These are phyloP conservation scores for Triangularia setosa DNA, from an alignment of 2,329 filamentous ascomycete species.

Conservation along the genomic window DNA sequence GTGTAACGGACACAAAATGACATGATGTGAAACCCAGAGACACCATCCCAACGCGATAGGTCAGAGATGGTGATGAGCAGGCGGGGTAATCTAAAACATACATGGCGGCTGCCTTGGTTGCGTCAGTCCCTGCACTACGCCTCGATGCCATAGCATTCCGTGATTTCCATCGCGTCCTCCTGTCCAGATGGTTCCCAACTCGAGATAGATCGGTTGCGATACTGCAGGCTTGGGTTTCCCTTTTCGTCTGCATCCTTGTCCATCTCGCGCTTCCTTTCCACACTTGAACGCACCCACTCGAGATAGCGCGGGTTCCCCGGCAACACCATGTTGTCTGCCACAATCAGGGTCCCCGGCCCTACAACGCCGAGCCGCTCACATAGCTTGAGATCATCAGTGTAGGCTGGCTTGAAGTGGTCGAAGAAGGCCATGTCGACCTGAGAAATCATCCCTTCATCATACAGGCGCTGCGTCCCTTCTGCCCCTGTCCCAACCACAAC, in stretches of 20 bases:
- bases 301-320: conserved; percentile 69
- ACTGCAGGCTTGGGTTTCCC: conserved; percentile 63
- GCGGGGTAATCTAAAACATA: neutral
- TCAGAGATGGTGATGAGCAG: neutral
- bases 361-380: conserved; percentile 69
- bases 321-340: conserved; percentile 67
- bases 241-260: conserved; percentile 31
- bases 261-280: conserved; percentile 55
- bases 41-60: neutral
- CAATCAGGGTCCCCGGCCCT: conserved; percentile 57
- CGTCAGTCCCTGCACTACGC: conserved; percentile 6
- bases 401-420: conserved; percentile 76
- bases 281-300: conserved; percentile 63
- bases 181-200: conserved; percentile 67
- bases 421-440: conserved; percentile 70
- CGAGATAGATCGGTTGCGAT: conserved; percentile 59
- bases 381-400: conserved; percentile 70
- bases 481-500: conserved; percentile 68
- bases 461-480: conserved; percentile 59
- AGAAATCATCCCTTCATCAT: conserved; percentile 46
- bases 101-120: neutral
- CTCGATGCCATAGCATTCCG: conserved; percentile 47
- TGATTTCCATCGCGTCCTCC: conserved; percentile 64
- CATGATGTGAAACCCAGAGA: neutral
- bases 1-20: neutral